A percentile compares a stretch with the other conserved stretches of the same genome.
Evolutionary conservation across 2,329 filamentous ascomycete genomes (phyloP).

Genomic region (Calonectria pteridis): DNA sequence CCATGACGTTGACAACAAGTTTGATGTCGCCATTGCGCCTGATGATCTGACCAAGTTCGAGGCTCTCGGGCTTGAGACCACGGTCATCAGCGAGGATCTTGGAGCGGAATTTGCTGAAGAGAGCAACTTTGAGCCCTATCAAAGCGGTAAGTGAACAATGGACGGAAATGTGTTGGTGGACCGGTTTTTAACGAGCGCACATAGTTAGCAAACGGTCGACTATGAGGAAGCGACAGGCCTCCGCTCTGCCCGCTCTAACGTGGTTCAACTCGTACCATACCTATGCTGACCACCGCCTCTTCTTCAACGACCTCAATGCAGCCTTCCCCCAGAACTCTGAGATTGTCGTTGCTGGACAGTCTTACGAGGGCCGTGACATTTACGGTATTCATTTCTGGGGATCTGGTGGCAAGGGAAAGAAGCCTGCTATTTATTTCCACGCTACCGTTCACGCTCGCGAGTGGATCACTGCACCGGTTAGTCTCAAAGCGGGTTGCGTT

Average conservation of each 20-base stretch:
- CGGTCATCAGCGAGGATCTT: conserved; percentile 38
- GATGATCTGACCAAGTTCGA: conserved; percentile 36
- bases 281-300: conserved; percentile 63
- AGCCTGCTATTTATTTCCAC: conserved; percentile 67
- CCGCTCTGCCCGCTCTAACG: conserved; percentile 26
- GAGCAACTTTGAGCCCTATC: conserved; percentile 31
- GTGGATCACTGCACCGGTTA: conserved; percentile 64
- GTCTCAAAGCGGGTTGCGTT: not conserved
- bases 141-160: conserved; percentile 8
- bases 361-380: conserved; percentile 65
- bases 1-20: conserved; percentile 31
- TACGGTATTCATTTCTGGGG: conserved; percentile 71
- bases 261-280: conserved; percentile 68
- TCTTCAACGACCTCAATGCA: conserved; percentile 57
- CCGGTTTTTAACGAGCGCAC: not conserved
- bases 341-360: conserved; percentile 61
- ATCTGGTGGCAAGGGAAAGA: conserved; percentile 54
- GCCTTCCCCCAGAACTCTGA: conserved; percentile 59
- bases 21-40: conserved; percentile 44
- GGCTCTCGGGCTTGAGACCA: conserved; percentile 37
- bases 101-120: conserved; percentile 40
- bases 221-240: not conserved
- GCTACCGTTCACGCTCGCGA: conserved; percentile 70
- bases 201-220: not conserved
- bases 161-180: too few species aligned